Percentiles rank a stretch among this genome's conserved stretches.
phyloP scores from a whole-genome alignment of 129 eudicot genomes.

The Flaveria brownii region DNA sequence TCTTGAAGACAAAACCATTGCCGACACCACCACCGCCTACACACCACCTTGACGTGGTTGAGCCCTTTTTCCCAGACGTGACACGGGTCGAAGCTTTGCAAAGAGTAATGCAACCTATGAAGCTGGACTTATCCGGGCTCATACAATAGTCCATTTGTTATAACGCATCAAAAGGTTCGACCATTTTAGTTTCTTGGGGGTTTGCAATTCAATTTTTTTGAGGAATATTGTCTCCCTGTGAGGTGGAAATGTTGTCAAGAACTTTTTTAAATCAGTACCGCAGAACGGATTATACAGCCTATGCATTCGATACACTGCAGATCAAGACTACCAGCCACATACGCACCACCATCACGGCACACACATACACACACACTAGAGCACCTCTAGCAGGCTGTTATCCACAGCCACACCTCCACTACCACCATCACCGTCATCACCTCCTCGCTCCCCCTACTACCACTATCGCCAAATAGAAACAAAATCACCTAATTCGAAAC shows the following conservation, averaged over 20 bases:
- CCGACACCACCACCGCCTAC: no score
- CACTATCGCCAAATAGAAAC: no score
- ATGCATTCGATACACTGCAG: conserved; percentile 86
- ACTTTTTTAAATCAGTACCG: conserved; percentile 95
- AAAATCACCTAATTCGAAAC: no score
- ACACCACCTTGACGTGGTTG: conserved; percentile 38
- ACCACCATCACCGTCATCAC: no score
- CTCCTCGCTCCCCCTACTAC: no score
- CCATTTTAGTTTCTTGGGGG: conserved; percentile 98
- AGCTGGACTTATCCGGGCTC: conserved; percentile 81
- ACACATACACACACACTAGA: no score
- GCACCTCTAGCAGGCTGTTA: no score
- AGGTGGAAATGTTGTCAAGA: conserved; percentile 94
- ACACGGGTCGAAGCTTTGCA: conserved; percentile 71
- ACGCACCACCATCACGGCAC: no score
- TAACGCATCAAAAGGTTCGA: conserved; percentile 59
- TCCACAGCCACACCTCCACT: no score
- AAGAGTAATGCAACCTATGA: conserved; percentile 67
- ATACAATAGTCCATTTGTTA: conserved; percentile 95
- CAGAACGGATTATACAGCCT: conserved; percentile 89
- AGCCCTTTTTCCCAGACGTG: conserved; percentile 84
- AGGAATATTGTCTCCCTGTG: conserved; percentile 86
- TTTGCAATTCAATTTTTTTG: conserved; percentile 83
- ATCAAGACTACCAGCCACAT: no score
- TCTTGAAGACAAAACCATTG: no score